phyloP scores from a whole-genome alignment of 225 moss, liverwort and hornwort genomes.

The Climacium dendroides region DNA sequence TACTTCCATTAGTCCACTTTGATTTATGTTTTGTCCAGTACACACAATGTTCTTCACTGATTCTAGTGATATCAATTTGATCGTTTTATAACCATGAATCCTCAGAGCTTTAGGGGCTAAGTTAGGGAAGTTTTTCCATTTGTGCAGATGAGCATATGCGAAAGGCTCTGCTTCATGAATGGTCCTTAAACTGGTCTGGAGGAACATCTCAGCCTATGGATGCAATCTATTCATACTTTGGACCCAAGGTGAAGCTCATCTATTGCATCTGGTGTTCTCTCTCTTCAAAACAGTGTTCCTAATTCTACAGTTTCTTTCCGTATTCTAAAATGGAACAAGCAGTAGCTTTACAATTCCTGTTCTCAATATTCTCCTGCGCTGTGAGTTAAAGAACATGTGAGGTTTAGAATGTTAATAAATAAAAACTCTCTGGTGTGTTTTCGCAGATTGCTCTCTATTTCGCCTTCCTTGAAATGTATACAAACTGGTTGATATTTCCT shows the following conservation, averaged over 20 bases:
- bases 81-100: neutral
- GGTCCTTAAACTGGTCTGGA: constrained; percentile 42
- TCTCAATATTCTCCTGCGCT: neutral
- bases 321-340: neutral
- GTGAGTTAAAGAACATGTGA: neutral
- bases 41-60: neutral
- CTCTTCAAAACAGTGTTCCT: neutral
- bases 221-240: constrained; percentile 35
- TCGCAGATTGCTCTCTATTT: constrained; percentile 45
- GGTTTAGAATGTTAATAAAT: neutral
- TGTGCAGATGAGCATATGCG: constrained; percentile 18
- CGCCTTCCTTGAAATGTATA: constrained; percentile 36
- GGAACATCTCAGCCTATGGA: constrained; percentile 46
- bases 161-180: constrained; percentile 18
- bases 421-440: neutral
- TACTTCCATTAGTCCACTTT: neutral
- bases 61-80: neutral
- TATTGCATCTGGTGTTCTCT: neutral
- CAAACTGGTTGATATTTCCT: constrained; percentile 39
- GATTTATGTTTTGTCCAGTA: neutral
- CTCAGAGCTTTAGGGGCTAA: neutral
- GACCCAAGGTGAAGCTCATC: constrained; percentile 26
- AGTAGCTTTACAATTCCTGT: neutral
- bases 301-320: neutral
- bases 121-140: neutral